Percentiles rank a stretch among this genome's conserved stretches.
phyloP scores from a whole-genome alignment of 306 rosid species.

The Geum urbanum region DNA sequence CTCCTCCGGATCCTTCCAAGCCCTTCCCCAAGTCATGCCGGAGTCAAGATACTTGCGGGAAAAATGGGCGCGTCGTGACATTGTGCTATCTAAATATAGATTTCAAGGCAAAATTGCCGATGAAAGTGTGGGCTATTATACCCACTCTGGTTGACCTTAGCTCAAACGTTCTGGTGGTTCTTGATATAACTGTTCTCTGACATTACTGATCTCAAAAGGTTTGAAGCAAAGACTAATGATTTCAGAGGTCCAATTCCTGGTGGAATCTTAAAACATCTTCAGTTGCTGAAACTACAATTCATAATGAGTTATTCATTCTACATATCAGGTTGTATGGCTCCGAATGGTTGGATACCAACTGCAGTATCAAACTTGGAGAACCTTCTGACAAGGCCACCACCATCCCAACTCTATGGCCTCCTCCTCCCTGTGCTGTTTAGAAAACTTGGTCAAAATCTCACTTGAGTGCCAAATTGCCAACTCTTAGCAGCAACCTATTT shows the following conservation, averaged over 20 bases:
- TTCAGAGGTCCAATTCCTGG: slow-evolving; percentile 47
- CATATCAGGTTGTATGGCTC: slow-evolving; percentile 61
- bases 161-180: slow-evolving; percentile 33
- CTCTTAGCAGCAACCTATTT: slow-evolving; percentile 67
- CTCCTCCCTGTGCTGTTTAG: slow-evolving; percentile 29
- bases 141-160: slow-evolving; percentile 47
- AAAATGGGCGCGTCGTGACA: too few species aligned
- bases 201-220: neutral
- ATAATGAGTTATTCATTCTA: slow-evolving; percentile 12
- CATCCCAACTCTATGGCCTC: slow-evolving; percentile 36
- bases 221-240: slow-evolving; percentile 52
- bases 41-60: too few species aligned
- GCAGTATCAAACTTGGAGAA: slow-evolving; percentile 32
- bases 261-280: slow-evolving; percentile 46
- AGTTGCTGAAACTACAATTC: slow-evolving; percentile 55
- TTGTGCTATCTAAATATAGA: slow-evolving; percentile 33
- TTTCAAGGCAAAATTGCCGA: slow-evolving; percentile 51
- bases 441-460: slow-evolving; percentile 57
- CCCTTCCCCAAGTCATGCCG: too few species aligned
- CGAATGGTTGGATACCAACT: slow-evolving; percentile 47
- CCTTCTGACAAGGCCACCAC: slow-evolving; percentile 47
- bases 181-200: slow-evolving; percentile 1
- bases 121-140: slow-evolving; percentile 30
- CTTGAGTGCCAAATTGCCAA: slow-evolving; percentile 60
- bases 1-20: too few species aligned